Conservation (phyloP, 2,329 filamentous ascomycete species). For the Trichoderma hamatum region DNA sequence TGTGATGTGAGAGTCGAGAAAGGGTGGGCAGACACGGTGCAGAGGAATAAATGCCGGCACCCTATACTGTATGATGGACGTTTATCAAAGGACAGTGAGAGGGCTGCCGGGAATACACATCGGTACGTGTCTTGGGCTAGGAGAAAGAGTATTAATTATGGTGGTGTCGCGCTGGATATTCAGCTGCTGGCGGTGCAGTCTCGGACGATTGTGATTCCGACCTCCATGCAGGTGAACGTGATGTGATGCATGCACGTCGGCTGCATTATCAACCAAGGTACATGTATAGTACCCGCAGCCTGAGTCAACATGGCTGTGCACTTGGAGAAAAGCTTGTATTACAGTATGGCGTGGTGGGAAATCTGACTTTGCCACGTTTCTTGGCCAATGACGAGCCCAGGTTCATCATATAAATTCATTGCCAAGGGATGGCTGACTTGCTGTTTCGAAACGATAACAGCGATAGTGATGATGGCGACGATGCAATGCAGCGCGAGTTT, state of each 20-base stretch:
- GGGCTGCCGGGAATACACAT: not conserved
- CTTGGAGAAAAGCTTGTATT: not conserved
- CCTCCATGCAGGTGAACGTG: not conserved
- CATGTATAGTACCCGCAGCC: not conserved
- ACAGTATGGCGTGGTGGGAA: not conserved
- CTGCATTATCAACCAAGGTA: not conserved
- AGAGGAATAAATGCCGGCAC: too few relatives aligned
- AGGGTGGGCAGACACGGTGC: too few relatives aligned
- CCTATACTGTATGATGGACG: too few relatives aligned
- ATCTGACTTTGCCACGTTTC: not conserved
- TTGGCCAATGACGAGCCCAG: not conserved
- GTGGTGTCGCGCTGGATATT: not conserved
- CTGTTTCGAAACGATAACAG: not conserved
- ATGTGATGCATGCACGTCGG: not conserved
- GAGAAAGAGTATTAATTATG: not conserved
- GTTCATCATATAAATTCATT: not conserved
- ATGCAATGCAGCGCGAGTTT: not conserved
- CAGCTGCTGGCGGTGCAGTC: not conserved
- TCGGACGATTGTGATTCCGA: slow-evolving; percentile 7
- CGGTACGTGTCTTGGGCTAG: too few relatives aligned
- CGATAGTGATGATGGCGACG: not conserved
- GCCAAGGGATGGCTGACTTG: not conserved
- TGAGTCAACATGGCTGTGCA: not conserved
- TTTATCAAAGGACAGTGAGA: not conserved
- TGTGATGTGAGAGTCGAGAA: not conserved